Percentiles rank a stretch among this genome's conserved stretches.
Evolutionary conservation across 1,139 yeast species (phyloP).

Genomic region (Sugiyamaella novakii): DNA sequence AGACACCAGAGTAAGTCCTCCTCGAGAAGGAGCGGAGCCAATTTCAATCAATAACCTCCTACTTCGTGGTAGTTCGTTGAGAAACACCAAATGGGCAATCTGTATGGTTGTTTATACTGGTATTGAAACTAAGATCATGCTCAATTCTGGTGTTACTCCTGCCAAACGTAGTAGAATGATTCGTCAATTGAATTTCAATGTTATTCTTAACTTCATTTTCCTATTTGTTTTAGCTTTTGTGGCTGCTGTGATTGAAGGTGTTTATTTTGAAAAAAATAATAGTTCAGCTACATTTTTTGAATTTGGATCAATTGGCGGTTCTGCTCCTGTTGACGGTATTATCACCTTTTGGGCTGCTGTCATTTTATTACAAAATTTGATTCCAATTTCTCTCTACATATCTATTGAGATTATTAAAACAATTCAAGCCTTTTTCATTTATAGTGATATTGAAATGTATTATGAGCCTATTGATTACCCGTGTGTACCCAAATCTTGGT

Average conservation of each 20-base stretch:
- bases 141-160: slow-evolving; percentile 92
- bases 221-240: slow-evolving; percentile 78
- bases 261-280: slow-evolving; percentile 56
- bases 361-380: slow-evolving; percentile 83
- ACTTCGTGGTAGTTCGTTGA: slow-evolving; percentile 83
- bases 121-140: slow-evolving; percentile 85
- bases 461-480: slow-evolving; percentile 85
- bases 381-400: slow-evolving; percentile 89
- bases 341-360: slow-evolving; percentile 86
- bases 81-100: slow-evolving; percentile 94
- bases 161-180: slow-evolving; percentile 83
- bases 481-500: slow-evolving; percentile 96
- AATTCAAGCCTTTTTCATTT: slow-evolving; percentile 86
- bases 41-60: slow-evolving; percentile 75
- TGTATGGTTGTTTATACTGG: slow-evolving; percentile 93
- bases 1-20: neutral
- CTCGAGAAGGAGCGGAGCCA: slow-evolving; percentile 51
- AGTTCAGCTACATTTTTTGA: slow-evolving; percentile 73
- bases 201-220: slow-evolving; percentile 71
- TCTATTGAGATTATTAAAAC: slow-evolving; percentile 93
- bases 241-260: slow-evolving; percentile 82
- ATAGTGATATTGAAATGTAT: slow-evolving; percentile 82
- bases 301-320: slow-evolving; percentile 59
- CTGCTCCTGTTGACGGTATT: slow-evolving; percentile 77
- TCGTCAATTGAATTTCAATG: slow-evolving; percentile 80